Evolutionary conservation across 768 basidiomycete genomes (phyloP).

Genomic region (Solioccasus polychromus): DNA sequence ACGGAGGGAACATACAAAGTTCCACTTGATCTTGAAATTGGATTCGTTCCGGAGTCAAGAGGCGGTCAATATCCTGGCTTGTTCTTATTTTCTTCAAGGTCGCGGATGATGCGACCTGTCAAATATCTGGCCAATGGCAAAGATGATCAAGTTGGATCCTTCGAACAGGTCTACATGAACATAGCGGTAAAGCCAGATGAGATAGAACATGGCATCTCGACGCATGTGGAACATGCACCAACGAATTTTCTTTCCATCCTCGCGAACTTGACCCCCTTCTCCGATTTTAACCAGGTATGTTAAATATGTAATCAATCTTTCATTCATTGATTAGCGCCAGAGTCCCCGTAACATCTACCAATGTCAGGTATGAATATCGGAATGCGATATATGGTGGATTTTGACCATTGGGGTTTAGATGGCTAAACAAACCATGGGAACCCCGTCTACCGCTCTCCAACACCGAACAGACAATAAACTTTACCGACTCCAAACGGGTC

Average conservation of each 20-base stretch:
- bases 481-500: conserved; percentile 92
- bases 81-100: conserved; percentile 81
- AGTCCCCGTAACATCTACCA: conserved; percentile 91
- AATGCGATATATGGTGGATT: not conserved
- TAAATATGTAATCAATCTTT: not conserved
- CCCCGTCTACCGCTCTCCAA: conserved; percentile 86
- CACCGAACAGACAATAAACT: conserved; percentile 98
- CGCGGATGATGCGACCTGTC: conserved; percentile 98
- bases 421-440: conserved; percentile 99
- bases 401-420: conserved; percentile 54
- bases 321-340: conserved; percentile 33
- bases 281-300: conserved; percentile 95
- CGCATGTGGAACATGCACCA: conserved; percentile 91
- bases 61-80: conserved; percentile 97
- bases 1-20: conserved; percentile 80
- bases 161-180: conserved; percentile 99
- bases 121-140: conserved; percentile 83
- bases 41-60: conserved; percentile 80
- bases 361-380: conserved; percentile 62
- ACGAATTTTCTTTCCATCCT: conserved; percentile 96
- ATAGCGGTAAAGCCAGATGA: conserved; percentile 90
- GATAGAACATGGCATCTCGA: conserved; percentile 70
- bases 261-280: conserved; percentile 97
- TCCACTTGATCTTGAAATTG: conserved; percentile 93
- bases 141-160: conserved; percentile 89